phyloP scores from a whole-genome alignment of 1,284 basidiomycete species.

The Peniophora sp. region DNA sequence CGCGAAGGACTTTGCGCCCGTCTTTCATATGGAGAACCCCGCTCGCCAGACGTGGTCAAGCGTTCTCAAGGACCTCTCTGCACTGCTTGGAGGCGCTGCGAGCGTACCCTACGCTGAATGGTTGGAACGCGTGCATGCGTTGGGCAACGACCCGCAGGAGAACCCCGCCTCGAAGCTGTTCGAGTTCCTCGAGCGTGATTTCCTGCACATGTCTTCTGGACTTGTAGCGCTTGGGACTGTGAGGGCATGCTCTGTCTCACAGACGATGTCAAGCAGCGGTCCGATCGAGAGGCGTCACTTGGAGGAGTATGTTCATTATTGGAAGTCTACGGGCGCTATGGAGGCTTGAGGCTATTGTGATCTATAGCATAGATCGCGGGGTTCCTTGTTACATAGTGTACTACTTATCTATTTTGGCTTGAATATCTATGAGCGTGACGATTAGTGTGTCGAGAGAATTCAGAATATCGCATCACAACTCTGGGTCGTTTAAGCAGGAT shows the following conservation, averaged over 20 bases:
- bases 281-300: slow-evolving; percentile 20
- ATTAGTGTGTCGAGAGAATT: too few relatives aligned
- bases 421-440: too few relatives aligned
- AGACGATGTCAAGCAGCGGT: slow-evolving; percentile 21
- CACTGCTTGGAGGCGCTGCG: slow-evolving; percentile 16
- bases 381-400: too few relatives aligned
- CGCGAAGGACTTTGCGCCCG: slow-evolving; percentile 16
- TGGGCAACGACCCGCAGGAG: slow-evolving; percentile 11
- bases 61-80: slow-evolving; percentile 18
- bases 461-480: too few relatives aligned
- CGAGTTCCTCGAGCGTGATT: slow-evolving; percentile 26
- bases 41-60: slow-evolving; percentile 23
- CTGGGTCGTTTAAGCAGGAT: too few relatives aligned
- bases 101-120: slow-evolving; percentile 16
- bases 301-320: slow-evolving; percentile 24
- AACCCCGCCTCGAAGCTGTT: slow-evolving; percentile 24
- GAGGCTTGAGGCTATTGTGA: background rate
- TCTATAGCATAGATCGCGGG: too few relatives aligned
- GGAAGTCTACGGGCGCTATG: slow-evolving; percentile 15
- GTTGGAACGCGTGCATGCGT: background rate
- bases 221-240: slow-evolving; percentile 22
- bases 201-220: slow-evolving; percentile 24
- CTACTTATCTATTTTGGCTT: too few relatives aligned
- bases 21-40: slow-evolving; percentile 25
- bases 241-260: slow-evolving; percentile 17